Evolutionary conservation across 371 early-diverging fungal species (phyloP), one percentile per base, ranked within the genome.

Genomic region (Mycotypha africana): DNA sequence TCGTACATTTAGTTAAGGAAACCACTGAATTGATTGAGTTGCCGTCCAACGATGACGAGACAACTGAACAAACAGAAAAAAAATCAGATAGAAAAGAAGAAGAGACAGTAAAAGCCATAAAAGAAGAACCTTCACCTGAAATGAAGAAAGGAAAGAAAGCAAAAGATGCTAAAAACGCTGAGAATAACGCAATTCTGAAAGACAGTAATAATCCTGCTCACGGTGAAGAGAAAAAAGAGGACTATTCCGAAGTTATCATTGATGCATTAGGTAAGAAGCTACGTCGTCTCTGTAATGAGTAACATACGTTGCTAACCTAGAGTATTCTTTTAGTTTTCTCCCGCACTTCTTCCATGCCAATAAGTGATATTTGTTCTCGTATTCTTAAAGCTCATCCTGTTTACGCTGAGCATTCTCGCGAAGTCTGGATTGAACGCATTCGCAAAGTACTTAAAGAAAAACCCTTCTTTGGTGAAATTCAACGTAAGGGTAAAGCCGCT

Each of bases 401-500:
- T 21, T 67, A 70, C 31, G 56, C 52, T 20, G 20, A 49, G 17
- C 60, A 70, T 38, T 38, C 61, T 14, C 59, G 65, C 11, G 54
- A 62, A n/a, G 16, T 64, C 9, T 67, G 68, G 69, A 58, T 50
- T 12, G 53, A 61, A 17, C 62, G 62, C 20, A 63, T 74, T n/a
- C 49, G 46, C 31, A 28, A 45, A 6, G 66, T 64, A 7, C 50
- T 74, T 4, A 59, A 65, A 31, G 62, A 62, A 9, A 60, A 53
- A 30, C 66, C 68, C 2, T 74, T 65, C 51, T 74, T 74, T 56
- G 81, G 79, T 42, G 77, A 78, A 47, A 81, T 81, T 24, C 66
- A 73, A 19, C 76, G 81, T 38, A 81, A 74, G 40, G 81, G 81
- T 45, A 81, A 81, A 52, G 78, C 79, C 19, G 81, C 81, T 0